A percentile compares a stretch with the other conserved stretches of the same genome.
Evolutionary conservation across 1,284 basidiomycete genomes (phyloP).

Genomic region (Rhodotorula sp.): DNA sequence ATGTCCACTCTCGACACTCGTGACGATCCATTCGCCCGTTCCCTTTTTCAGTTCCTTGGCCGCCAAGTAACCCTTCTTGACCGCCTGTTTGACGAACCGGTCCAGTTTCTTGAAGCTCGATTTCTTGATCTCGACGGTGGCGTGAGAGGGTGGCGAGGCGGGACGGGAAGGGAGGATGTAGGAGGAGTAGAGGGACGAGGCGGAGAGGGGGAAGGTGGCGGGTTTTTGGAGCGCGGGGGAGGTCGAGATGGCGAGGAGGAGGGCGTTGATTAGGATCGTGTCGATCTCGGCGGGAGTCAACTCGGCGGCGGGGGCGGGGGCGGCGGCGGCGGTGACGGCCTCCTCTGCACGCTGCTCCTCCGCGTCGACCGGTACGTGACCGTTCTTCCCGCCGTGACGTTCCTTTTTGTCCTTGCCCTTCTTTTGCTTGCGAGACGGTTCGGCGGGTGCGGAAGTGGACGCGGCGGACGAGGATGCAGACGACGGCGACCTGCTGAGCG

Average conservation of each 20-base stretch:
- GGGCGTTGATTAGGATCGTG: conserved; percentile 62
- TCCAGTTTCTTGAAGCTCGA: conserved; percentile 76
- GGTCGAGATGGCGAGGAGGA: conserved; percentile 63
- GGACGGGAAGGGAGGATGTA: conserved; percentile 75
- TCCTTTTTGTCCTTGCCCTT: not conserved
- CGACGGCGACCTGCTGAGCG: not conserved
- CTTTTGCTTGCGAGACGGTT: not conserved
- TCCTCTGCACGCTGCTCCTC: no score
- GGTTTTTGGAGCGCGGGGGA: conserved; percentile 51
- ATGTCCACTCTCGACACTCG: conserved; percentile 63
- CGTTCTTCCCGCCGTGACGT: no score
- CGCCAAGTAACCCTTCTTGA: conserved; percentile 52
- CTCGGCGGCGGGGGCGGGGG: not conserved
- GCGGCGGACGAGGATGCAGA: not conserved
- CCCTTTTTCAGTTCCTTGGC: conserved; percentile 64
- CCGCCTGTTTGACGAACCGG: conserved; percentile 64
- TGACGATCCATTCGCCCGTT: conserved; percentile 60
- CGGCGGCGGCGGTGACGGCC: no score
- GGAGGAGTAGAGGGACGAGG: conserved; percentile 71
- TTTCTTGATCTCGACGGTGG: conserved; percentile 58
- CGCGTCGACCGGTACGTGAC: no score
- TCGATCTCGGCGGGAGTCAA: conserved; percentile 53
- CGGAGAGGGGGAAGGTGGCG: conserved; percentile 67
- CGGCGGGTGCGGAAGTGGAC: not conserved
- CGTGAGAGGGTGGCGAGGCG: conserved; percentile 49